Percentiles rank a stretch among this genome's conserved stretches.
phyloP scores from a whole-genome alignment of 495 filamentous ascomycete genomes.

The Mytilinidion resinicola region DNA sequence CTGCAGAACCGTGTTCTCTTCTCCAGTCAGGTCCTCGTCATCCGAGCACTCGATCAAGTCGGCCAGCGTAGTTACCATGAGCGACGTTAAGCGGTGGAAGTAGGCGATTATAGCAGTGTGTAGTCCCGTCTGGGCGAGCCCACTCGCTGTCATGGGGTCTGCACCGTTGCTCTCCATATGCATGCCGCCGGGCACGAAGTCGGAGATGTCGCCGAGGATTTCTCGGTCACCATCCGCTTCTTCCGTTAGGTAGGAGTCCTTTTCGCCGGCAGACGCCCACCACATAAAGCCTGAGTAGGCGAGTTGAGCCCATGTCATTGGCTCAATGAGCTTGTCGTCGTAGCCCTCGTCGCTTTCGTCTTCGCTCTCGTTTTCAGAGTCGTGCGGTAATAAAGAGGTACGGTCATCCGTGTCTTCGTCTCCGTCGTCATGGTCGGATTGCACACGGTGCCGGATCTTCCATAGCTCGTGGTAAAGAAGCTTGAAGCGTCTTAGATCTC shows the following conservation, averaged over 20 bases:
- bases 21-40: conserved; percentile 42
- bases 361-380: conserved; percentile 11
- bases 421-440: conserved; percentile 19
- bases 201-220: conserved; percentile 31
- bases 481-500: conserved; percentile 75
- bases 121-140: conserved; percentile 5
- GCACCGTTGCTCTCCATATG: conserved; percentile 33
- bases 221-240: conserved; percentile 32
- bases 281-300: conserved; percentile 92
- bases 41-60: conserved; percentile 57
- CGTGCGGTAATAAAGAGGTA: conserved; percentile 23
- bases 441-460: conserved; percentile 20
- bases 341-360: conserved; percentile 20
- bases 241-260: conserved; percentile 40
- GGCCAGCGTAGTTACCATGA: conserved; percentile 61
- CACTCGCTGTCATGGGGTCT: neutral
- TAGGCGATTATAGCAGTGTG: conserved; percentile 83
- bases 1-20: conserved; percentile 24
- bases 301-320: conserved; percentile 78
- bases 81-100: conserved; percentile 79
- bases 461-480: conserved; percentile 63
- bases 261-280: conserved; percentile 96
- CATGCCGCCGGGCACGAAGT: conserved; percentile 35
- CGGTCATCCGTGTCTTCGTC: conserved; percentile 24
- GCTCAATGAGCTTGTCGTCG: conserved; percentile 57